Conservation (phyloP, 176 grass and related monocot species). For the Aegilops umbellulata region DNA sequence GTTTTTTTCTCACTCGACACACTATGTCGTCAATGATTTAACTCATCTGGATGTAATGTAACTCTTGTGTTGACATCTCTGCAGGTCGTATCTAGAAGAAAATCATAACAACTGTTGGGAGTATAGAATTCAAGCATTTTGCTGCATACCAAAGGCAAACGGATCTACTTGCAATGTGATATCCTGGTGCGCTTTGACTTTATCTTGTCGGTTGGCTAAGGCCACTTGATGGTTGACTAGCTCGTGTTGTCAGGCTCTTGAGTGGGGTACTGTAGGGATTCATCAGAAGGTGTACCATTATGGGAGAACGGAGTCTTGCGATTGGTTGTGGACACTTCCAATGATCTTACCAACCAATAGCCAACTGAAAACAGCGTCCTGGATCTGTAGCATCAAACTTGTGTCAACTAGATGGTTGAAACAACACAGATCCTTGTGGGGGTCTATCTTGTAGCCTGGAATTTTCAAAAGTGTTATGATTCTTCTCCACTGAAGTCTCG, state of each 20-base stretch:
- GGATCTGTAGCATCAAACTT: conserved; percentile 27
- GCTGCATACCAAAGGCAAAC: conserved; percentile 23
- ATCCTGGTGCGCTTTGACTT: conserved; percentile 68
- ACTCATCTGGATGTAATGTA: not conserved
- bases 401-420: conserved; percentile 48
- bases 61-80: conserved; percentile 23
- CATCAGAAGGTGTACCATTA: conserved; percentile 35
- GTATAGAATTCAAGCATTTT: conserved; percentile 30
- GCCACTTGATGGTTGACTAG: conserved; percentile 45
- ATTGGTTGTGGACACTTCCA: conserved; percentile 42
- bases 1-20: not conserved
- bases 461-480: conserved; percentile 62
- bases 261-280: conserved; percentile 43
- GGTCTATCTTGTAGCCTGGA: conserved; percentile 39
- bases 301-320: conserved; percentile 33
- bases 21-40: conserved; percentile 1
- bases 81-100: conserved; percentile 21
- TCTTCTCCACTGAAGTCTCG: conserved; percentile 34
- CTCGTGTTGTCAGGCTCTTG: conserved; percentile 18
- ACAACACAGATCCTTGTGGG: conserved; percentile 47
- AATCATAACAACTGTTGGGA: conserved; percentile 18
- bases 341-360: conserved; percentile 58
- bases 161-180: conserved; percentile 12
- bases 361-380: conserved; percentile 44
- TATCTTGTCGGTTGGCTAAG: conserved; percentile 77